Percentiles rank a stretch among this genome's conserved stretches.
Evolutionary conservation across 2,329 filamentous ascomycete species (phyloP).

Genomic region (Eutypella sp.): DNA sequence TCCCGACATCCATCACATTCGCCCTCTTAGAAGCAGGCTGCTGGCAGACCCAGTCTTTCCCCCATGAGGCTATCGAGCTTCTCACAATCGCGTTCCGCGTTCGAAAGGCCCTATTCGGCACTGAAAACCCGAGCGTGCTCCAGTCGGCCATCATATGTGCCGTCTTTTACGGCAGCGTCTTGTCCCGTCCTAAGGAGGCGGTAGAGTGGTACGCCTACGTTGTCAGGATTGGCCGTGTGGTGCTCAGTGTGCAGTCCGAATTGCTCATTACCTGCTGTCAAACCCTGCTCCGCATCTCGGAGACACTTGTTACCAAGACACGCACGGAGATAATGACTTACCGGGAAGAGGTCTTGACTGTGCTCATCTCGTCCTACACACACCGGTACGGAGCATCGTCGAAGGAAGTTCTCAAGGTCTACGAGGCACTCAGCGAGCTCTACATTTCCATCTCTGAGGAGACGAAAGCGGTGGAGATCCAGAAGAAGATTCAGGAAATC

Average conservation of each 20-base stretch:
- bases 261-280: slow-evolving; percentile 1
- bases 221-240: neutral
- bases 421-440: slow-evolving; percentile 1
- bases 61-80: slow-evolving; percentile 1
- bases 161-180: neutral
- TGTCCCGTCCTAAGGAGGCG: neutral
- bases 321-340: slow-evolving; percentile 4
- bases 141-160: slow-evolving; percentile 1
- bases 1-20: slow-evolving; percentile 1
- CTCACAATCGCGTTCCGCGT: slow-evolving; percentile 1
- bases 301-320: neutral
- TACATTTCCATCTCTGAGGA: slow-evolving; percentile 4
- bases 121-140: neutral
- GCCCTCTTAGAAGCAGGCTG: neutral
- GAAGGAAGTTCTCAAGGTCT: neutral
- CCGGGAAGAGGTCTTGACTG: slow-evolving; percentile 3
- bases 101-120: slow-evolving; percentile 1
- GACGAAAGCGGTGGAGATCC: slow-evolving; percentile 3
- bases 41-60: neutral
- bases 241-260: slow-evolving; percentile 1
- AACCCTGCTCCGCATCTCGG: slow-evolving; percentile 1
- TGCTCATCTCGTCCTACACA: slow-evolving; percentile 6
- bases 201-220: slow-evolving; percentile 1
- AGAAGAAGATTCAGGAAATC: neutral
- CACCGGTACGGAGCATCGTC: slow-evolving; percentile 3